Conservation (phyloP, 2,329 filamentous ascomycete genomes). For the Nigrospora osmanthi region DNA sequence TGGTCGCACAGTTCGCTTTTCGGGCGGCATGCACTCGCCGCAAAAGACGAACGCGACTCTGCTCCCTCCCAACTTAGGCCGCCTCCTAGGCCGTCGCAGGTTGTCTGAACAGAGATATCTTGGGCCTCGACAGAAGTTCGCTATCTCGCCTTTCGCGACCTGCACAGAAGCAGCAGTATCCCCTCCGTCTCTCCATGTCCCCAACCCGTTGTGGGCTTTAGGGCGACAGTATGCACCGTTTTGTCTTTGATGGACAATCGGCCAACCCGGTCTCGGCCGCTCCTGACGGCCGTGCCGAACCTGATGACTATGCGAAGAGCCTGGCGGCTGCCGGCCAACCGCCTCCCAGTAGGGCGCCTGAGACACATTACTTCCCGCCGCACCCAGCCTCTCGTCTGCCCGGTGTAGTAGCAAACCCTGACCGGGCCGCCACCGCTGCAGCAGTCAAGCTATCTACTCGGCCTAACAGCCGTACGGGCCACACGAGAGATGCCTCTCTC, state of each 20-base stretch:
- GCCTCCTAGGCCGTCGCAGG: no score
- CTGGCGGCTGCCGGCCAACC: constrained; percentile 10
- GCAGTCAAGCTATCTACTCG: constrained; percentile 9
- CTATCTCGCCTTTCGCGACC: no score
- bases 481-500: constrained; percentile 15
- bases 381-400: constrained; percentile 17
- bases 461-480: constrained; percentile 9
- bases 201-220: no score
- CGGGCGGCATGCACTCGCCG: no score
- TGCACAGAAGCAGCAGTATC: no score
- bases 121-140: no score
- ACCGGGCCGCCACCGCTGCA: constrained; percentile 12
- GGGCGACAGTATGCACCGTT: no score
- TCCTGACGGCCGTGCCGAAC: constrained; percentile 11
- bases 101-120: no score
- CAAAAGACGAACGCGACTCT: no score
- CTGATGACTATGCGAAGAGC: constrained; percentile 13
- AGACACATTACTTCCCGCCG: constrained; percentile 9
- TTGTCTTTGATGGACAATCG: constrained; percentile 7
- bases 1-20: no score
- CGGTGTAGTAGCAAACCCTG: constrained; percentile 19
- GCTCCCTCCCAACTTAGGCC: no score
- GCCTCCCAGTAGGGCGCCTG: constrained; percentile 5
- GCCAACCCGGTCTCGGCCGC: constrained; percentile 13
- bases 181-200: no score